A percentile compares a stretch with the other conserved stretches of the same genome.
Evolutionary conservation across 2,329 filamentous ascomycete genomes (phyloP).

Genomic region (Fusarium sp.): DNA sequence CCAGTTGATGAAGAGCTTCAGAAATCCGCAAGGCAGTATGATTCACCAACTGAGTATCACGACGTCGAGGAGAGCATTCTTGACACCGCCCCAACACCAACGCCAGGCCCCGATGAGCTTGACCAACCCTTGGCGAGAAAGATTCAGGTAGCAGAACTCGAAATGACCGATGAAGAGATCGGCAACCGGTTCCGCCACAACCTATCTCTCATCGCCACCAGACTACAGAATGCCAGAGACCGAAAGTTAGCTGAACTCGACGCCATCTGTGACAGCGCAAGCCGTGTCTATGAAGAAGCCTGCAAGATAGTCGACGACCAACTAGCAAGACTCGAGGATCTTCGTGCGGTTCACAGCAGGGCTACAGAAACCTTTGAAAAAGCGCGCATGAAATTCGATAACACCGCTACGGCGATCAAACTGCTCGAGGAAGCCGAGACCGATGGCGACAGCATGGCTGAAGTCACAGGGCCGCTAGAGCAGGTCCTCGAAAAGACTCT

Average conservation of each 20-base stretch:
- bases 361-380: rapidly evolving
- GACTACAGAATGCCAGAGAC: not conserved
- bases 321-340: not conserved
- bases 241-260: not conserved
- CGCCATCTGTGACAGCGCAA: not conserved
- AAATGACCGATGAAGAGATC: not conserved
- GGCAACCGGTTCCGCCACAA: not conserved
- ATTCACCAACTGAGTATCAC: not conserved
- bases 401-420: not conserved
- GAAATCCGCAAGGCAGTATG: not conserved
- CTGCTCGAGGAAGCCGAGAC: not conserved
- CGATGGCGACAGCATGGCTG: not conserved
- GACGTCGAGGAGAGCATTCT: not conserved
- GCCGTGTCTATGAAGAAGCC: not conserved
- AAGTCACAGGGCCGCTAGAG: not conserved
- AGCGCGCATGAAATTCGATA: not conserved
- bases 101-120: not conserved
- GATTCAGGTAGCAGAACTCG: not conserved
- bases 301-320: not conserved
- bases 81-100: not conserved
- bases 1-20: not conserved
- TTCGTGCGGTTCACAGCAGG: not conserved
- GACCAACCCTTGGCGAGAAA: not conserved
- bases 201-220: not conserved
- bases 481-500: not conserved